These are phyloP conservation scores for Moringa oleifera DNA, from an alignment of 345 rosid genomes.

Conservation along the genomic window DNA sequence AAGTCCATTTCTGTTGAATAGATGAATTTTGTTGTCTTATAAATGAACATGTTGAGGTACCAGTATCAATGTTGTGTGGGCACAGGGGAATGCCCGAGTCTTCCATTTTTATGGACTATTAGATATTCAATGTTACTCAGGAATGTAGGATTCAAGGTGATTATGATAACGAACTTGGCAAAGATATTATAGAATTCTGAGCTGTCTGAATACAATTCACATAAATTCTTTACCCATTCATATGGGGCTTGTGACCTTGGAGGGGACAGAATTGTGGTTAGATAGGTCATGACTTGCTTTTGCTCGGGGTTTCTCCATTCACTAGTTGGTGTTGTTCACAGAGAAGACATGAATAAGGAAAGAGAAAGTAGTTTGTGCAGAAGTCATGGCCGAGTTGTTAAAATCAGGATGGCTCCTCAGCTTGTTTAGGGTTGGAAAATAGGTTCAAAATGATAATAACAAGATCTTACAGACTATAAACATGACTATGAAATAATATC, in stretches of 20 bases:
- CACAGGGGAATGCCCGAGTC: no score
- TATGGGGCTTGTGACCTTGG: background rate
- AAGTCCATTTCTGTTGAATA: background rate
- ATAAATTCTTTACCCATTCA: background rate
- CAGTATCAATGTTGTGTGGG: background rate
- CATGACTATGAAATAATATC: no score
- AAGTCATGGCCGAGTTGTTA: no score
- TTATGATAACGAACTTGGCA: background rate
- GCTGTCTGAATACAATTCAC: background rate
- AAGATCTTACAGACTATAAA: no score
- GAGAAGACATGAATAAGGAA: no score
- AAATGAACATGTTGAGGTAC: background rate
- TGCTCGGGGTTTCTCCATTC: no score
- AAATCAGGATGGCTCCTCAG: no score
- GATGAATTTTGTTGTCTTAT: background rate
- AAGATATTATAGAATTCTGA: background rate
- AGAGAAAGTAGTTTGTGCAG: background rate
- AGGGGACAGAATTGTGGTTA: background rate
- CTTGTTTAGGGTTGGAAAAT: no score
- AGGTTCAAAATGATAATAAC: no score
- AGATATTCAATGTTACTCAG: no score
- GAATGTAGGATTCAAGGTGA: background rate
- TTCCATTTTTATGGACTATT: no score
- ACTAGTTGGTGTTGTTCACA: no score
- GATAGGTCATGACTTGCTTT: background rate